Conservation (phyloP, 352 stramenopile genomes). For the Thalassiosira livingstoniorum region DNA sequence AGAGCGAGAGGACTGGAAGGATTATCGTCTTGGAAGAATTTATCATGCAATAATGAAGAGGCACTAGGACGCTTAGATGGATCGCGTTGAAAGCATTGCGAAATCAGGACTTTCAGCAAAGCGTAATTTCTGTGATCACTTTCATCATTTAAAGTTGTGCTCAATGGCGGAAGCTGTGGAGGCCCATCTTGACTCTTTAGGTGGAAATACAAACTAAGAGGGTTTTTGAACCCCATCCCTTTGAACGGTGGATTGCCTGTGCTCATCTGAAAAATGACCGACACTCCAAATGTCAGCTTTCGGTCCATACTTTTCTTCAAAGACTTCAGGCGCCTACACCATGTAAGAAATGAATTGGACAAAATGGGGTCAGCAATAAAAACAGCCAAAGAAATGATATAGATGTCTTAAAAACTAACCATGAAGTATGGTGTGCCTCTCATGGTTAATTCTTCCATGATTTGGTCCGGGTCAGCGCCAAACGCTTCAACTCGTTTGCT, state of each 20-base stretch:
- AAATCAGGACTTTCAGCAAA: conserved; percentile 66
- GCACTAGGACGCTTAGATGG: conserved; percentile 69
- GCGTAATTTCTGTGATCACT: conserved; percentile 31
- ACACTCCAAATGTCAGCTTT: conserved; percentile 88
- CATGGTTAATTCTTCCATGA: conserved; percentile 81
- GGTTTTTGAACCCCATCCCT: conserved; percentile 87
- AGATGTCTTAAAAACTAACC: conserved; percentile 28
- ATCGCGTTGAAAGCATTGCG: conserved; percentile 76
- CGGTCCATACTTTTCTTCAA: conserved; percentile 87
- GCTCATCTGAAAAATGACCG: conserved; percentile 88
- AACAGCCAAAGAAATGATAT: not conserved
- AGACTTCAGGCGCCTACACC: conserved; percentile 91
- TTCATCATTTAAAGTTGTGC: not conserved
- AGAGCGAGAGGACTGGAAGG: conserved; percentile 10
- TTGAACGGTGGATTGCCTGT: conserved; percentile 87
- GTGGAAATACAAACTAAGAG: conserved; percentile 85
- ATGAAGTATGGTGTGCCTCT: conserved; percentile 93
- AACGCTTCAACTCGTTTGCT: conserved; percentile 84
- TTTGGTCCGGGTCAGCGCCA: conserved; percentile 64
- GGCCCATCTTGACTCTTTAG: conserved; percentile 68
- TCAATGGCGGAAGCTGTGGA: conserved; percentile 48
- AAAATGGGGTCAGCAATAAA: conserved; percentile 28
- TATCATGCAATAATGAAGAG: conserved; percentile 60
- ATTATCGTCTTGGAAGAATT: conserved; percentile 65
- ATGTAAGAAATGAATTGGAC: too few species aligned